phyloP scores from a whole-genome alignment of 192 early-diverging fungal genomes.

The Thoreauomyces humboldtii region DNA sequence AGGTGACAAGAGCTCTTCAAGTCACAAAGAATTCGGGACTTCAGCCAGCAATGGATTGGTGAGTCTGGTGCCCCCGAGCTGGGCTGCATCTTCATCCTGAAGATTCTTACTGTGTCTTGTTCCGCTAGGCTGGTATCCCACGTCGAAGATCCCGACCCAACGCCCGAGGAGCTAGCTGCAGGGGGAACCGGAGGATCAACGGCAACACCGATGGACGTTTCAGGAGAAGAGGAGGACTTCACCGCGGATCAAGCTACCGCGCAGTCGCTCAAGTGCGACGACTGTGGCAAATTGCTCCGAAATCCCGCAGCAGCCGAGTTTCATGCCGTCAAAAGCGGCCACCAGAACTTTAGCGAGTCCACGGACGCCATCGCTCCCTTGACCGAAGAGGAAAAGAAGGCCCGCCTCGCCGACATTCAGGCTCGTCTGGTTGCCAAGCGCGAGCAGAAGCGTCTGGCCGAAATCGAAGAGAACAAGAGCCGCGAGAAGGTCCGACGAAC shows the following conservation, averaged over 20 bases:
- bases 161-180: conserved; percentile 39
- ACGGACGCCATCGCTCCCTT: conserved; percentile 74
- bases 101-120: no score
- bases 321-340: conserved; percentile 71
- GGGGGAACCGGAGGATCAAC: conserved; percentile 13
- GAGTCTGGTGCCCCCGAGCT: conserved; percentile 14
- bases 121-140: conserved; percentile 67
- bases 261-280: conserved; percentile 75
- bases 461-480: conserved; percentile 67
- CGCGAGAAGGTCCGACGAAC: conserved; percentile 68
- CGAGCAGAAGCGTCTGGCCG: conserved; percentile 55
- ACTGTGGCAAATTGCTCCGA: conserved; percentile 74
- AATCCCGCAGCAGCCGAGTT: conserved; percentile 73
- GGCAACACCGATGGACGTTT: neutral
- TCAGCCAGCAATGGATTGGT: conserved; percentile 84
- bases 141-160: conserved; percentile 66
- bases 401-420: conserved; percentile 70
- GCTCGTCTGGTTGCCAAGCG: conserved; percentile 60
- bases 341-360: conserved; percentile 76
- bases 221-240: conserved; percentile 57
- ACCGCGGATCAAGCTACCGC: conserved; percentile 72
- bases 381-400: conserved; percentile 74
- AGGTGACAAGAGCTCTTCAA: conserved; percentile 64
- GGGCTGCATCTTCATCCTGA: no score
- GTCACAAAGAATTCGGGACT: conserved; percentile 73